phyloP scores from a whole-genome alignment of 1,139 yeast genomes.

The Hyphopichia fennica region DNA sequence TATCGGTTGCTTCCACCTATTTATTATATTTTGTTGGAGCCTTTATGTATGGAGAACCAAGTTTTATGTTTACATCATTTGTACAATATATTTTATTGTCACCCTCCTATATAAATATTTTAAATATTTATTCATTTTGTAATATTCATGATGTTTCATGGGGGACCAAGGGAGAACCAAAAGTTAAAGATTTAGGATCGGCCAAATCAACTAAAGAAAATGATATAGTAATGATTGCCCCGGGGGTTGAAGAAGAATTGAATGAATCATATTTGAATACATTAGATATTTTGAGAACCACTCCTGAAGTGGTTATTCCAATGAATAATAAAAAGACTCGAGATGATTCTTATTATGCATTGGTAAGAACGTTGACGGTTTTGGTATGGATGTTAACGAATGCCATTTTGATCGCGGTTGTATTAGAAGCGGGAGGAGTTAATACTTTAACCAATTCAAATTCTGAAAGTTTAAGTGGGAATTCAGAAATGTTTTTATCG shows the following conservation, averaged over 20 bases:
- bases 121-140: constrained; percentile 82
- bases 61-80: constrained; percentile 76
- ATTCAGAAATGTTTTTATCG: constrained; percentile 42
- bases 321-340: constrained; percentile 23
- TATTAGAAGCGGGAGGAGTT: constrained; percentile 44
- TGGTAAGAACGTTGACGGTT: constrained; percentile 46
- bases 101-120: constrained; percentile 75
- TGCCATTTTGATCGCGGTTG: constrained; percentile 42
- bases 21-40: constrained; percentile 78
- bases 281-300: constrained; percentile 44
- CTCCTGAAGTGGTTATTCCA: constrained; percentile 22
- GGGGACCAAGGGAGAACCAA: constrained; percentile 80
- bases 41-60: constrained; percentile 70
- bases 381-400: constrained; percentile 49
- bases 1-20: constrained; percentile 86
- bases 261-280: constrained; percentile 58
- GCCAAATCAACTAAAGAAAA: constrained; percentile 60
- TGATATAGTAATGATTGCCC: constrained; percentile 66
- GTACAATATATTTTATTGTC: constrained; percentile 68
- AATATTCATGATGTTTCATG: constrained; percentile 84
- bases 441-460: constrained; percentile 23
- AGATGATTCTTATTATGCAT: constrained; percentile 46
- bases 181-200: constrained; percentile 66
- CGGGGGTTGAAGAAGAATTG: constrained; percentile 62
- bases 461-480: constrained; percentile 28